phyloP scores from a whole-genome alignment of 305 asterid genomes.

The Vinca major region DNA sequence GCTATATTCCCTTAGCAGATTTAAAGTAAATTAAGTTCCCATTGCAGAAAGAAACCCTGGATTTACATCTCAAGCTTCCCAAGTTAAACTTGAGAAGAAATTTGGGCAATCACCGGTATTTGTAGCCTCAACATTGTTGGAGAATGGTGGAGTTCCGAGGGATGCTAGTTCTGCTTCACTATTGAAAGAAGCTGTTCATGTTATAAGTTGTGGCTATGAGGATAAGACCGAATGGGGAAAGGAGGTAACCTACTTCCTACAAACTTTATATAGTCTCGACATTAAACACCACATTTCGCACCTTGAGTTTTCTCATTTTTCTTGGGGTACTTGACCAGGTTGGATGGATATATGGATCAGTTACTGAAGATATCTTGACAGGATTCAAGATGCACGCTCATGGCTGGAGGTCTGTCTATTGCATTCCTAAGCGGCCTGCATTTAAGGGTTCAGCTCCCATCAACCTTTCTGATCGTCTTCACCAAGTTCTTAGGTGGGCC shows the following conservation, averaged over 20 bases:
- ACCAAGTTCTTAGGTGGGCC: conserved; percentile 91
- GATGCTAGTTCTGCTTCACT: conserved; percentile 34
- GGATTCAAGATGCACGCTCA: conserved; percentile 93
- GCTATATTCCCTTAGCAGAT: not conserved
- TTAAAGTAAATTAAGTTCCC: conserved; percentile 14
- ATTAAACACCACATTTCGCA: not conserved
- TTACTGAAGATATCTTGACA: conserved; percentile 78
- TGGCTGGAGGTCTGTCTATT: conserved; percentile 84
- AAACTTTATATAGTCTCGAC: not conserved
- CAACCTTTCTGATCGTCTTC: conserved; percentile 84
- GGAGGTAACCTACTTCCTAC: conserved; percentile 38
- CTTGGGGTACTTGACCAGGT: conserved; percentile 33
- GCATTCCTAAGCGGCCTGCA: conserved; percentile 71
- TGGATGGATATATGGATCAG: conserved; percentile 88
- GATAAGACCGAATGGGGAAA: conserved; percentile 96
- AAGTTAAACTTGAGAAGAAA: conserved; percentile 63
- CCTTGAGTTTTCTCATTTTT: not conserved
- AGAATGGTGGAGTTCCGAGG: conserved; percentile 51
- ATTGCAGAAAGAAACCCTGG: conserved; percentile 32
- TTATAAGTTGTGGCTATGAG: conserved; percentile 92
- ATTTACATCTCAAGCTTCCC: conserved; percentile 30
- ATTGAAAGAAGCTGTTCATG: conserved; percentile 73
- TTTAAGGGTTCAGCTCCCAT: conserved; percentile 86
- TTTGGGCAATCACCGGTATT: conserved; percentile 80
- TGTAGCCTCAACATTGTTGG: conserved; percentile 55